Percentiles rank a stretch among this genome's conserved stretches.
These are phyloP conservation scores for Rosa chinensis DNA, from an alignment of 306 rosid genomes.

Conservation along the genomic window DNA sequence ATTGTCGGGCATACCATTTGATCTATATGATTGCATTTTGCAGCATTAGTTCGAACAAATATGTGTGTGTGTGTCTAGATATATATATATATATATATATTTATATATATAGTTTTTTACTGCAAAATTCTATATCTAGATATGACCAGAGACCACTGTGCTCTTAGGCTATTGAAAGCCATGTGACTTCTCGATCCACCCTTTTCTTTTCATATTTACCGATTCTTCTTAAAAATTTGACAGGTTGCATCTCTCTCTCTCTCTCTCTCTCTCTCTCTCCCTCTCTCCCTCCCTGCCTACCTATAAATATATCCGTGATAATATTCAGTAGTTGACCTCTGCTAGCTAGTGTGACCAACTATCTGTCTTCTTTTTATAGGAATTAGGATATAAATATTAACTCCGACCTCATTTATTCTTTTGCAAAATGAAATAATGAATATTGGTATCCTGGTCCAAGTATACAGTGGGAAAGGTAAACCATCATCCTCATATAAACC, in stretches of 20 bases:
- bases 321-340: slow-evolving; percentile 38
- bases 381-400: neutral
- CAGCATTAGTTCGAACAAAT: neutral
- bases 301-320: slow-evolving; percentile 20
- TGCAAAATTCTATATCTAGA: neutral
- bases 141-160: slow-evolving; percentile 28
- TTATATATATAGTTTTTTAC: neutral
- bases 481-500: neutral
- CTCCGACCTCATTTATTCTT: neutral
- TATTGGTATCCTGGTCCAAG: neutral
- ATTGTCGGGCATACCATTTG: slow-evolving; percentile 57
- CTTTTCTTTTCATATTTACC: slow-evolving; percentile 20
- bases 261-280: neutral
- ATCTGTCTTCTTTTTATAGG: neutral
- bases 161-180: slow-evolving; percentile 47
- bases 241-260: slow-evolving; percentile 23
- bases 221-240: slow-evolving; percentile 24
- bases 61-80: neutral
- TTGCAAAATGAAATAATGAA: slow-evolving; percentile 2
- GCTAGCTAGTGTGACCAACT: slow-evolving; percentile 4
- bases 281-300: slow-evolving; percentile 6
- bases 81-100: neutral
- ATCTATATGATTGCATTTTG: slow-evolving; percentile 3
- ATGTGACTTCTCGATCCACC: slow-evolving; percentile 39
- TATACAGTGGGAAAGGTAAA: neutral